Evolutionary conservation across 2,329 filamentous ascomycete genomes (phyloP).

Genomic region (Fusarium sp.): DNA sequence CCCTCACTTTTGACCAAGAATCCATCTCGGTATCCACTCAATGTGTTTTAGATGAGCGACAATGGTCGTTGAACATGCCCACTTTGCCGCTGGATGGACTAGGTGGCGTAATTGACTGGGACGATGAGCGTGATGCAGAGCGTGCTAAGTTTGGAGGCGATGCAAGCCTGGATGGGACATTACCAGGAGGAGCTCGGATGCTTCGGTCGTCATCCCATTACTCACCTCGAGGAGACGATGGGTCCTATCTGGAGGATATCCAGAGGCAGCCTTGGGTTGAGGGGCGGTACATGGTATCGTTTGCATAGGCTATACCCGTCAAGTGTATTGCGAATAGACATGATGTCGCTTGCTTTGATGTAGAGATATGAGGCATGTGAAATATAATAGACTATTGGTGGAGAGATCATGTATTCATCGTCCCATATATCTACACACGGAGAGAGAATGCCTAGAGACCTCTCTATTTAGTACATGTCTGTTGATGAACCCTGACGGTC

Average conservation of each 20-base stretch:
- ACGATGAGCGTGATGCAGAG: conserved; percentile 56
- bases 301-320: conserved; percentile 1
- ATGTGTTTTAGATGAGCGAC: conserved; percentile 58
- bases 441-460: background rate
- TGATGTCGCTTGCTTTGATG: background rate
- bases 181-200: conserved; percentile 52
- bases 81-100: conserved; percentile 53
- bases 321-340: conserved; percentile 7
- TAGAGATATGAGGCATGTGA: background rate
- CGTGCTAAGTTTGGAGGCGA: conserved; percentile 53
- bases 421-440: background rate
- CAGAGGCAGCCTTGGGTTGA: conserved; percentile 40
- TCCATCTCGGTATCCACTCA: conserved; percentile 60
- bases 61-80: conserved; percentile 53
- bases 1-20: conserved; percentile 63
- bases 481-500: background rate
- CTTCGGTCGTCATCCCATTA: conserved; percentile 55
- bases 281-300: conserved; percentile 37
- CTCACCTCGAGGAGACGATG: conserved; percentile 60
- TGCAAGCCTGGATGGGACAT: conserved; percentile 56
- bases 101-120: conserved; percentile 62
- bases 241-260: conserved; percentile 53
- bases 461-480: background rate
- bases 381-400: background rate
- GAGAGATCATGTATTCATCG: background rate